phyloP scores from a whole-genome alignment of 2,329 filamentous ascomycete species.

The Eurotiales sp. region DNA sequence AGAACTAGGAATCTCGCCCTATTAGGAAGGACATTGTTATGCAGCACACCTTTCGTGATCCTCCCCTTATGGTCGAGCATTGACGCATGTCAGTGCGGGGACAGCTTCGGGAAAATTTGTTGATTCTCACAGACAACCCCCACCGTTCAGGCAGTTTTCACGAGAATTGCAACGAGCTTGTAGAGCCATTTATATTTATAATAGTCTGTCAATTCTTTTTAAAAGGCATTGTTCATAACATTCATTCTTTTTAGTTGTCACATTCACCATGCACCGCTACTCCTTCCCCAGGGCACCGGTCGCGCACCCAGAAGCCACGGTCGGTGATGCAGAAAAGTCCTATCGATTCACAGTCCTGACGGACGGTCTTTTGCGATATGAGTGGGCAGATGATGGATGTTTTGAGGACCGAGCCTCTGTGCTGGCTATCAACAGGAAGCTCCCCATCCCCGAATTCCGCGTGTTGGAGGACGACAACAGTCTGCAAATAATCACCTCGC shows the following conservation, averaged over 20 bases:
- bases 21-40: too few relatives aligned
- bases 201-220: not conserved
- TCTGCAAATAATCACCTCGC: conserved; percentile 55
- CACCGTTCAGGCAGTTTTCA: not conserved
- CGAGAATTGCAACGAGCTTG: conserved; percentile 2
- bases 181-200: not conserved
- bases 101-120: not conserved
- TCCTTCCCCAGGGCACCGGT: conserved; percentile 4
- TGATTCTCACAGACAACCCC: not conserved
- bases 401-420: conserved; percentile 63
- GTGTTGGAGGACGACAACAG: conserved; percentile 44
- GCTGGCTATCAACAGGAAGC: conserved; percentile 56
- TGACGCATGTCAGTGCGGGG: not conserved
- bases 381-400: conserved; percentile 57
- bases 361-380: conserved; percentile 56
- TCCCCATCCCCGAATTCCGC: conserved; percentile 48
- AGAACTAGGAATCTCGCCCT: not conserved
- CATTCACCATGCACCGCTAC: conserved; percentile 8
- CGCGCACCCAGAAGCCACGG: conserved; percentile 3
- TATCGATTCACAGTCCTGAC: conserved; percentile 42
- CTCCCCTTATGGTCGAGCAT: not conserved
- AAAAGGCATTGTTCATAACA: not conserved
- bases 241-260: not conserved
- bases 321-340: conserved; percentile 4
- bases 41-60: not conserved